Evolutionary conservation across 768 basidiomycete genomes (phyloP).

Genomic region (Inosperma sp.): DNA sequence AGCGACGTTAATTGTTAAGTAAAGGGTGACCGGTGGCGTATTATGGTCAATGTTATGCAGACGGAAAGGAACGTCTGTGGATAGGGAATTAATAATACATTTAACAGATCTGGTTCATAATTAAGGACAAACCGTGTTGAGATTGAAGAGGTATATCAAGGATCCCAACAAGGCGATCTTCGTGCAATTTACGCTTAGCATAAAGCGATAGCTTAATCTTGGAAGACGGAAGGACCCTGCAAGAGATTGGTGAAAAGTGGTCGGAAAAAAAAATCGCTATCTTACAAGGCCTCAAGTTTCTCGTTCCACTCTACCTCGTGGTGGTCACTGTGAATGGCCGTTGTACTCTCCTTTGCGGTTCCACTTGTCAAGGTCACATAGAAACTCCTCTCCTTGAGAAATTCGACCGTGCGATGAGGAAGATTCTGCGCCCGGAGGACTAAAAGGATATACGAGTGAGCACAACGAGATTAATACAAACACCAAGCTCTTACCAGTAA

Average conservation of each 20-base stretch:
- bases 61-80: neutral
- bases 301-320: neutral
- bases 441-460: neutral
- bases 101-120: neutral
- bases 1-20: neutral
- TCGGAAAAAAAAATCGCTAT: neutral
- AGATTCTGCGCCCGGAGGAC: neutral
- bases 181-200: neutral
- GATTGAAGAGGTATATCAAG: neutral
- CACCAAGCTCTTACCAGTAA: neutral
- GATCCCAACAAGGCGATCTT: neutral
- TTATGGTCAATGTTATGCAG: neutral
- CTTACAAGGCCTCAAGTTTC: neutral
- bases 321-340: neutral
- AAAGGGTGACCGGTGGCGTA: neutral
- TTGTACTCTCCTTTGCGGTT: neutral
- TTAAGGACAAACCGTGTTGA: neutral
- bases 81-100: neutral
- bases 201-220: neutral
- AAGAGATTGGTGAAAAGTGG: neutral
- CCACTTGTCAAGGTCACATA: neutral
- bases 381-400: neutral
- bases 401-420: neutral
- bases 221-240: neutral
- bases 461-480: neutral